These are phyloP conservation scores for Exophiala dermatitidis DNA, from an alignment of 2,329 filamentous ascomycete species.

Conservation along the genomic window DNA sequence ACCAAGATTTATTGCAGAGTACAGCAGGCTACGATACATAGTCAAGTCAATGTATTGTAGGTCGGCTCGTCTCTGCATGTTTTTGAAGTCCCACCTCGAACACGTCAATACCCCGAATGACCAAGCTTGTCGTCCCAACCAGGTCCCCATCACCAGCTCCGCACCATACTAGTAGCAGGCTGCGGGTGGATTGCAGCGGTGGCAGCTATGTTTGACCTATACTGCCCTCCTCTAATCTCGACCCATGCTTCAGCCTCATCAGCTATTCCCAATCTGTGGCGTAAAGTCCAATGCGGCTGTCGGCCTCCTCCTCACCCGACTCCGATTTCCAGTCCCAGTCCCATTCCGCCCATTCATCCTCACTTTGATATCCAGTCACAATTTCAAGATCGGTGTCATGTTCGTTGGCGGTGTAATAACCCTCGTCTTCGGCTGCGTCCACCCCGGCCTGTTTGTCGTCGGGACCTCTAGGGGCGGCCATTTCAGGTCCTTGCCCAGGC, in stretches of 20 bases:
- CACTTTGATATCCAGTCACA: neutral
- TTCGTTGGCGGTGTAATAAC: conserved; percentile 2
- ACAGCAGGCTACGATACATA: too few species aligned
- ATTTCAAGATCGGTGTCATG: conserved; percentile 1
- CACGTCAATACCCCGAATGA: too few species aligned
- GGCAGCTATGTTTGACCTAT: too few species aligned
- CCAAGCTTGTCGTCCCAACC: too few species aligned
- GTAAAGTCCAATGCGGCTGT: neutral
- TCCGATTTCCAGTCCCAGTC: conserved; percentile 8
- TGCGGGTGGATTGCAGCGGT: too few species aligned
- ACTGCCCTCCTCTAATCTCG: too few species aligned
- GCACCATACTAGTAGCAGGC: too few species aligned
- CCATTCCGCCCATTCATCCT: conserved; percentile 9
- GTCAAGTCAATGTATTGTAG: too few species aligned
- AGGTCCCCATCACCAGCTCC: too few species aligned
- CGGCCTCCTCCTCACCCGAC: neutral
- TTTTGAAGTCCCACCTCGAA: too few species aligned
- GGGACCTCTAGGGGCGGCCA: neutral
- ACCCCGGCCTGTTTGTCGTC: neutral
- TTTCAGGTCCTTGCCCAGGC: neutral
- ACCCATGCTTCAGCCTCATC: neutral
- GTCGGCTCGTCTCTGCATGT: too few species aligned
- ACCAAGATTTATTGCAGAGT: too few species aligned
- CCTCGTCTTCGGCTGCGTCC: neutral
- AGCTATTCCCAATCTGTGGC: neutral